Evolutionary conservation across 1,284 basidiomycete genomes (phyloP), one percentile per base, ranked within the genome.

Genomic region (Termitomyces sp.): DNA sequence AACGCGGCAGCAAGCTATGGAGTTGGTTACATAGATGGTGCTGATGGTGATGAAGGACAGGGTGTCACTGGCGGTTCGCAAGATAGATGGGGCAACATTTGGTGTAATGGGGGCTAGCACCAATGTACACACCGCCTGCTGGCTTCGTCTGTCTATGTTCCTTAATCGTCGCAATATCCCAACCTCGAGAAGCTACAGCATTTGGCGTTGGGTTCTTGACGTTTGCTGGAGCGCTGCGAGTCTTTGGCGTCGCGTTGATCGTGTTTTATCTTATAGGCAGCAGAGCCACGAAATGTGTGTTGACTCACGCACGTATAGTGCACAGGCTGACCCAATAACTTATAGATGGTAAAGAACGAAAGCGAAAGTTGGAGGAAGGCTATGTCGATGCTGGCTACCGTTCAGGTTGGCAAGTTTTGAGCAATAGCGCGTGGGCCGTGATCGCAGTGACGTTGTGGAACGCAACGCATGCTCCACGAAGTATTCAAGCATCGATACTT

Each of bases 251-350:
- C 5, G 76, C 84, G 0, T 75, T 96, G 60, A 81, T 95, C 52
- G 80, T 81, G 0, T 93, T 97, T 70, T 95, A 96, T 68, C 74
- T 94, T 16, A 62, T 84, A 1, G 93, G 87, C 0, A 91, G 88
- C 47, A 76, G 82, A 46, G 93, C 92, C 0, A 97, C 94, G 5
- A 94, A 93, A 65, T 76, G 80, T 81, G 59, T 60, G 80, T 67
- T 24, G 41, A 26, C 3, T 13, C 2, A 5, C 11, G 3, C 37
- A 14, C n/a, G 10, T 16, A 16, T 33, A 10, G 16, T 19, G 26
- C 14, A 8, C 24, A 16, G 8, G 34, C 45, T 38, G 3, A 37
- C 49, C 19, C 3, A 24, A 19, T 4, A 35, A n/a, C 21, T 30
- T 24, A 39, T 51, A 78, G 85, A 86, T 54, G 83, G 88, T 19